phyloP scores from a whole-genome alignment of 2,329 filamentous ascomycete species.

The Parasarocladium wereldwijsianum region DNA sequence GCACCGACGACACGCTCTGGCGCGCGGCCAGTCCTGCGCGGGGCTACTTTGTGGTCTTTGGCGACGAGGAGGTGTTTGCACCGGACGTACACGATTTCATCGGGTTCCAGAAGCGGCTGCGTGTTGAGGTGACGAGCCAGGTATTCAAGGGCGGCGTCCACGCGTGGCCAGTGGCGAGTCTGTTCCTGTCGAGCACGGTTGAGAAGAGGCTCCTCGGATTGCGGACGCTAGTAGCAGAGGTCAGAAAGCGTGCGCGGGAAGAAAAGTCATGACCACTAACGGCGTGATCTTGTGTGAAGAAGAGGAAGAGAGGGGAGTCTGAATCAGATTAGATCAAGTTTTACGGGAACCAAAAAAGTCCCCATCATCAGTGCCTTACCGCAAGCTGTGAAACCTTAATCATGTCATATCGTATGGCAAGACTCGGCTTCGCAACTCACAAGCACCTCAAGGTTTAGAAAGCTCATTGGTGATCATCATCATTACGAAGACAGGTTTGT shows the following conservation, averaged over 20 bases:
- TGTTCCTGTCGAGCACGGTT: conserved; percentile 37
- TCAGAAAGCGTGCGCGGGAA: conserved; percentile 17
- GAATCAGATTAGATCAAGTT: conserved; percentile 8
- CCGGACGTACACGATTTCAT: conserved; percentile 52
- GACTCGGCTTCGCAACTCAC: conserved; percentile 31
- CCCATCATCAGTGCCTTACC: neutral
- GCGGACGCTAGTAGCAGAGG: conserved; percentile 21
- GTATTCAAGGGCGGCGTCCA: conserved; percentile 57
- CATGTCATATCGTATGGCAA: conserved; percentile 21
- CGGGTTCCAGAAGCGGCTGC: conserved; percentile 34
- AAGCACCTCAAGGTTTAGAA: neutral
- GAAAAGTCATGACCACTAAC: conserved; percentile 1
- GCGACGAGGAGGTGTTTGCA: conserved; percentile 64
- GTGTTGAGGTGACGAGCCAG: conserved; percentile 37
- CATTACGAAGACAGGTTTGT: too few species aligned
- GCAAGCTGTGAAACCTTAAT: conserved; percentile 1
- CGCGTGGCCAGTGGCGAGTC: conserved; percentile 63
- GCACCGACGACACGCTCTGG: conserved; percentile 53
- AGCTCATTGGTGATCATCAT: conserved; percentile 4
- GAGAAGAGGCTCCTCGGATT: conserved; percentile 38
- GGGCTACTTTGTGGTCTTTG: conserved; percentile 59
- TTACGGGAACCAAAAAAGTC: conserved; percentile 4
- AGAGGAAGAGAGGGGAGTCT: conserved; percentile 7
- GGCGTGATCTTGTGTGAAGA: conserved; percentile 7
- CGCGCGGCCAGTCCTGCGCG: conserved; percentile 45